Conservation (phyloP, 129 eudicot genomes). For the Pulicaria dysenterica region DNA sequence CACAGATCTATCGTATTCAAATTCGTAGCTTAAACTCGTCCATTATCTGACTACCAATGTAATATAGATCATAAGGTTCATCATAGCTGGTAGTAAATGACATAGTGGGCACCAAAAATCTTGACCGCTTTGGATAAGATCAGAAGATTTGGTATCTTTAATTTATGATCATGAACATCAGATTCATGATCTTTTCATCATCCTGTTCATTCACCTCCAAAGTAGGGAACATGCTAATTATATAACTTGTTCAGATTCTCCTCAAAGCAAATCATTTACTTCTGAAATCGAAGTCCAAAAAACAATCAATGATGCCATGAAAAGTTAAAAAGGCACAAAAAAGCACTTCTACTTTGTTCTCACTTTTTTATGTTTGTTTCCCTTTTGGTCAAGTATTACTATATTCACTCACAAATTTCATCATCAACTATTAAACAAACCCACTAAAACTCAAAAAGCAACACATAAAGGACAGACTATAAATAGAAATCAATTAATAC, state of each 20-base stretch:
- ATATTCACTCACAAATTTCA: conserved; percentile 21
- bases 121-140: neutral
- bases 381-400: conserved; percentile 26
- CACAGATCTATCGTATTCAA: neutral
- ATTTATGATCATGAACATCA: neutral
- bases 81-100: neutral
- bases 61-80: conserved; percentile 8
- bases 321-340: conserved; percentile 14
- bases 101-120: neutral
- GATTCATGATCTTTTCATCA: neutral
- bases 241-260: neutral
- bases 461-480: neutral
- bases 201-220: neutral
- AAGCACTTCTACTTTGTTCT: conserved; percentile 23
- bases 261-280: conserved; percentile 11
- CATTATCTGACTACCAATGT: conserved; percentile 15
- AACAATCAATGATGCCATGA: conserved; percentile 16
- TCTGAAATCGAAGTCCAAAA: conserved; percentile 11
- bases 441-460: conserved; percentile 10
- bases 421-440: conserved; percentile 15
- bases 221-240: conserved; percentile 15
- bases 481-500: conserved; percentile 13
- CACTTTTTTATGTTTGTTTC: conserved; percentile 25
- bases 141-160: conserved; percentile 1
- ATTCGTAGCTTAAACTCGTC: neutral